Base-by-base conservation (phyloP, 179 eudicot species). In the Corrigiola litoralis region DNA sequence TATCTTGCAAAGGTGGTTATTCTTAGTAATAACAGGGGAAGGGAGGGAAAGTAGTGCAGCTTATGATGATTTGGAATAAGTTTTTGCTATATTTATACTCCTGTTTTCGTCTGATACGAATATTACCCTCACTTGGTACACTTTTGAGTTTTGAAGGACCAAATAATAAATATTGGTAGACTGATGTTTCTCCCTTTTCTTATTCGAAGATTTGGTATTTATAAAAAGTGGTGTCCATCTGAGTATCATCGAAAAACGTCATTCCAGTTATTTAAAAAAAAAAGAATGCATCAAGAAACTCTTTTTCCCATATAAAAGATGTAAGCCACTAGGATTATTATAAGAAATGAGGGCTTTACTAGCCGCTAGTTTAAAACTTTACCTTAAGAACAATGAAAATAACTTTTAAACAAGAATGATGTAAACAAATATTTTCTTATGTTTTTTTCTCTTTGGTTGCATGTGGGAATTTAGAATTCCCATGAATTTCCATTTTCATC, bases 31-130 rank as follows among this genome's bases (percentile, higher is more conserved):
- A 57, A 24, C 52, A 57, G 64, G 50, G 59, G 60, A 58, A 72
- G 64, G 69, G 42, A 61, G 77, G 72, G 68, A 73, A 68, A 68
- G 60, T 68, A 48, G 65, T 68, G 63, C 18, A 38, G 58, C 55
- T 68, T 56, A 23, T 33, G 24, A 51, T 75, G 48, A 32, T 69
- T 58, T 69, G 67, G 74, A 62, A 62, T 63, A 47, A 21, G 61
- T 58, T 74, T 58, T 74, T 69, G 71, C 78, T 69, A 75, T 75
- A 69, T 75, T 63, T 75, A 75, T 64, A 74, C 61, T 41, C 42
- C 14, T 25, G 11, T 51, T 28, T 42, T 55, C 47, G 5, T 56
- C 23, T 62, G 23, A 8, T 12, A 14, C 53, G 52, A 53, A 44
- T 32, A 53, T 28, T n/a, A 8, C 8, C 20, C 24, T 36, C 33